phyloP scores from a whole-genome alignment of 345 rosid genomes.

The Atalantia buxifolia region DNA sequence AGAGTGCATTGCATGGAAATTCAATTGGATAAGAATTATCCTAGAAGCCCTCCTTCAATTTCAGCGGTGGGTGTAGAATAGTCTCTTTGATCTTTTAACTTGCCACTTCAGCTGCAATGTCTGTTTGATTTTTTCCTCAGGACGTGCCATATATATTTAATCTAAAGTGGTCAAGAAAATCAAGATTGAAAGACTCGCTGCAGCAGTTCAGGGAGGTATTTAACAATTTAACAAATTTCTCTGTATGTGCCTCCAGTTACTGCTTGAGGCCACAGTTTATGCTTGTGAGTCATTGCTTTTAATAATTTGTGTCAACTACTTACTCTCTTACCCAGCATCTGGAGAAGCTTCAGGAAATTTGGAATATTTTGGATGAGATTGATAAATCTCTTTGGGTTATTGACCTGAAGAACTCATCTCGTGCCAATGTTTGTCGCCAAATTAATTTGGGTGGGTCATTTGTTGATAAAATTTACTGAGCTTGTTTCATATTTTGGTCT shows the following conservation, averaged over 20 bases:
- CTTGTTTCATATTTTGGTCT: background rate
- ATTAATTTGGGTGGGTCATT: conserved; percentile 48
- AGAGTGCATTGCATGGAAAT: conserved; percentile 58
- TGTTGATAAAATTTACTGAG: background rate
- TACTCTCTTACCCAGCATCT: conserved; percentile 44
- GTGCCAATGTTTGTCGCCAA: conserved; percentile 39
- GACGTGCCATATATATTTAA: conserved; percentile 62
- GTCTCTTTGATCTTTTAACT: conserved; percentile 1
- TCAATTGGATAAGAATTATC: conserved; percentile 52
- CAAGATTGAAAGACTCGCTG: conserved; percentile 61
- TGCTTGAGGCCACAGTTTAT: background rate
- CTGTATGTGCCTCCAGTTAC: background rate
- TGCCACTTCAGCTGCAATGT: conserved; percentile 6
- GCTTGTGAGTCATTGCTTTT: conserved; percentile 5
- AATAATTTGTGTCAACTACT: background rate
- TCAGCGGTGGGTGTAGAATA: conserved; percentile 53
- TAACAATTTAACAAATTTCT: background rate
- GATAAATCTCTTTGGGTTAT: conserved; percentile 62
- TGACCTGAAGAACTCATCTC: conserved; percentile 40
- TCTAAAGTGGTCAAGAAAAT: conserved; percentile 53
- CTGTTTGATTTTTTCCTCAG: conserved; percentile 27
- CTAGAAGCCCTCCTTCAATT: conserved; percentile 57
- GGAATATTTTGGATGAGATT: conserved; percentile 76
- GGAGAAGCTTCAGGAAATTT: conserved; percentile 63
- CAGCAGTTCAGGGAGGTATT: conserved; percentile 58